Conservation (phyloP, 1,284 basidiomycete species). For the Takashimella koratensis region DNA sequence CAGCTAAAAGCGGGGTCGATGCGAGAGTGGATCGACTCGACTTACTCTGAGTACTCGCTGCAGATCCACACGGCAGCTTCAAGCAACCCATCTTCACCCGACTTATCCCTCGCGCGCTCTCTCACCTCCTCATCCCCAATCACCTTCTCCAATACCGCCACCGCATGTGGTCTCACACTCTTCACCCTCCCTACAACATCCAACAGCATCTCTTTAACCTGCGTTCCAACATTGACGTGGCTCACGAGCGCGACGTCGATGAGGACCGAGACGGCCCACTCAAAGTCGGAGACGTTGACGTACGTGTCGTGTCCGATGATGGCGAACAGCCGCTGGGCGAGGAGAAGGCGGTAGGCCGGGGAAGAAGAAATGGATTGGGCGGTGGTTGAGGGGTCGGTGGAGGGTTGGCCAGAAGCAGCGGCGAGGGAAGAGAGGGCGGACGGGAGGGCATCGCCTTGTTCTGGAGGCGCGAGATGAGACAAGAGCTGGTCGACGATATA, state of each 20-base stretch:
- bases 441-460: constrained; percentile 42
- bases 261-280: constrained; percentile 94
- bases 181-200: constrained; percentile 82
- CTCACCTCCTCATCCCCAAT: constrained; percentile 72
- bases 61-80: constrained; percentile 94
- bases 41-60: constrained; percentile 83
- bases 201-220: constrained; percentile 76
- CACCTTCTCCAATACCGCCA: constrained; percentile 73
- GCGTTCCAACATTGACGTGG: constrained; percentile 66
- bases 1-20: no score
- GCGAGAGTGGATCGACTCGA: constrained; percentile 16
- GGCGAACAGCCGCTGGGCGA: constrained; percentile 73
- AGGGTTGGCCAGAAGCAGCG: constrained; percentile 11
- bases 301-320: constrained; percentile 81
- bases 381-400: constrained; percentile 26
- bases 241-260: constrained; percentile 84
- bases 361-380: constrained; percentile 53
- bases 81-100: constrained; percentile 70
- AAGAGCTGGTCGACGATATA: constrained; percentile 83
- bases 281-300: constrained; percentile 83
- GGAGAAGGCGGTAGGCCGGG: constrained; percentile 71
- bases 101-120: constrained; percentile 52
- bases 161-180: constrained; percentile 70
- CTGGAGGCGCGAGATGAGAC: constrained; percentile 71
- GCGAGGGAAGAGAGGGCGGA: constrained; percentile 34